Conservation (phyloP, 331 rosid genomes). For the Prunus yedoensis region DNA sequence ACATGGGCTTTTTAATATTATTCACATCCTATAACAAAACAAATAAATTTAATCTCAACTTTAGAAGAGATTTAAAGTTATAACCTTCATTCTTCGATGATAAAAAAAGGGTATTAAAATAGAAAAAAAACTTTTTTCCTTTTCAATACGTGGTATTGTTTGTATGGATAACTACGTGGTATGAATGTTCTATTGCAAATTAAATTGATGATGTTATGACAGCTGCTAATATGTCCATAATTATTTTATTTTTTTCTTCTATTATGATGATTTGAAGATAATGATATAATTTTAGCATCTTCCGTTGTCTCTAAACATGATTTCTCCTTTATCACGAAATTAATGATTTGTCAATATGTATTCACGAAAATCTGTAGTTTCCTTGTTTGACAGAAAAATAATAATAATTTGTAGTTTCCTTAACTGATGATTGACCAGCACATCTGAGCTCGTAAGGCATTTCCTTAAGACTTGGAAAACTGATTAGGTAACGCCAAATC, state of each 20-base stretch:
- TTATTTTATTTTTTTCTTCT: not conserved
- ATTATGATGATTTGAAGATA: not conserved
- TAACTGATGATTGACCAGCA: not conserved
- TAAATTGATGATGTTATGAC: not conserved
- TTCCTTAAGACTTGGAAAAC: not conserved
- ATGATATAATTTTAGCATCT: not conserved
- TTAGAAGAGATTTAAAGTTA: too few species aligned
- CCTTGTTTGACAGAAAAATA: not conserved
- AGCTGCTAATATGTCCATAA: conserved; percentile 9
- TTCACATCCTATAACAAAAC: too few species aligned
- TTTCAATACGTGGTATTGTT: too few species aligned
- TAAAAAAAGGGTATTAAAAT: too few species aligned
- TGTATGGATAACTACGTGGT: too few species aligned
- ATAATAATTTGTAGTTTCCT: not conserved
- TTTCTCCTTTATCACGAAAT: not conserved
- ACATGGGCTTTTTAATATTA: too few species aligned
- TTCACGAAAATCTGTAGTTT: conserved; percentile 4
- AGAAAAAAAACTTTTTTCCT: too few species aligned
- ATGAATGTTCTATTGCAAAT: not conserved
- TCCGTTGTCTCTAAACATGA: not conserved
- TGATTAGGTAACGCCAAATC: not conserved
- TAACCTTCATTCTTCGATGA: too few species aligned
- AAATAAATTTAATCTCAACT: too few species aligned
- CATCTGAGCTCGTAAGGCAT: conserved; percentile 7
- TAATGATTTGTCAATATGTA: not conserved